phyloP scores from a whole-genome alignment of 129 eudicot species.

The Centrapalus pauciflorus region DNA sequence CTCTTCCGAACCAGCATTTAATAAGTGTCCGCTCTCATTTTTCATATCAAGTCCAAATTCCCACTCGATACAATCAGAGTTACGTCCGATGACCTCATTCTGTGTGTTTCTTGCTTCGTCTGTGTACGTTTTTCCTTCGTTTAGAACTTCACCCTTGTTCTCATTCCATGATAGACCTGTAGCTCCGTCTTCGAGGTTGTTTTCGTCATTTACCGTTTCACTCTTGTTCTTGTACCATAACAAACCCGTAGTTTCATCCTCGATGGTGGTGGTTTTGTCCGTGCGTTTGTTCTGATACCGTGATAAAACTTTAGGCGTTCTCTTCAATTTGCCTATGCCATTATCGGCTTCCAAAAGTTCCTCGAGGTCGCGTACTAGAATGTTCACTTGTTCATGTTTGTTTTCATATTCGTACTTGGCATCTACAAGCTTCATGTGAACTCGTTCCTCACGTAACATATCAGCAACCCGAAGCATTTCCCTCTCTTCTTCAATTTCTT shows the following conservation, averaged over 20 bases:
- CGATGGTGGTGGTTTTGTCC: conserved; percentile 5
- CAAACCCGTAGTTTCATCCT: conserved; percentile 30
- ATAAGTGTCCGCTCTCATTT: conserved; percentile 18
- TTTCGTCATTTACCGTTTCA: conserved; percentile 25
- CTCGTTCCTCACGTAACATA: conserved; percentile 75
- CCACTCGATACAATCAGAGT: conserved; percentile 65
- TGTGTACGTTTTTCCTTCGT: conserved; percentile 17
- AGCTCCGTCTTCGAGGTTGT: conserved; percentile 18
- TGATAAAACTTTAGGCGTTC: conserved; percentile 22
- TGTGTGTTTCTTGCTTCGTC: background rate
- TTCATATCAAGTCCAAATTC: conserved; percentile 35
- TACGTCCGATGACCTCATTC: conserved; percentile 19
- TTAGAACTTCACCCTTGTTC: conserved; percentile 23
- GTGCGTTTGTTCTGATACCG: conserved; percentile 20
- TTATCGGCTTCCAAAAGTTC: conserved; percentile 39
- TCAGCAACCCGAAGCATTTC: conserved; percentile 96
- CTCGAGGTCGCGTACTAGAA: conserved; percentile 61
- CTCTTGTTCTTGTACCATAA: background rate
- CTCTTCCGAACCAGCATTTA: conserved; percentile 23
- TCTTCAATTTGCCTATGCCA: background rate
- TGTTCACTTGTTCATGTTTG: conserved; percentile 61
- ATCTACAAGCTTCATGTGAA: conserved; percentile 89
- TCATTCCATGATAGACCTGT: conserved; percentile 18
- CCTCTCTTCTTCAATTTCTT: conserved; percentile 84
- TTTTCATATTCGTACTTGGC: conserved; percentile 85